phyloP scores from a whole-genome alignment of 331 rosid species.

The Malus hybrid region DNA sequence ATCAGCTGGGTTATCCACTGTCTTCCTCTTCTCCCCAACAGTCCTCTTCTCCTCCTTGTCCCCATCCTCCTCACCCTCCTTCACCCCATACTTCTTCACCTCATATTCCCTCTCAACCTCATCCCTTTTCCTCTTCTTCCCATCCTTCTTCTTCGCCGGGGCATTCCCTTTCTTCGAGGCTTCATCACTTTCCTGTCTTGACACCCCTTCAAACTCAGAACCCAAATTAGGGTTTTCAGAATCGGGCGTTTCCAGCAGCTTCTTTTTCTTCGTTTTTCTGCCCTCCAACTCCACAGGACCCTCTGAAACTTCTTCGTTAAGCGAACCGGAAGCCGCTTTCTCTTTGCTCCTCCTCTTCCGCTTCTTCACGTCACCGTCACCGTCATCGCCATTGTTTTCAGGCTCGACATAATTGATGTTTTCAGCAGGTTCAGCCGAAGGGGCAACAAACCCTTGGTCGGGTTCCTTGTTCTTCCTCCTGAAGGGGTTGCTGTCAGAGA shows the following conservation, averaged over 20 bases:
- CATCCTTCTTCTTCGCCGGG: slow-evolving; percentile 6
- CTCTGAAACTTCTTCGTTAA: slow-evolving; percentile 25
- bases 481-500: slow-evolving; percentile 68
- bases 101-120: slow-evolving; percentile 85
- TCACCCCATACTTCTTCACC: slow-evolving; percentile 53
- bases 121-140: slow-evolving; percentile 78
- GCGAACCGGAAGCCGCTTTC: slow-evolving; percentile 9
- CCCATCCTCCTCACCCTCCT: slow-evolving; percentile 17
- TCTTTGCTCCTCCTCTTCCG: slow-evolving; percentile 33
- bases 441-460: background rate
- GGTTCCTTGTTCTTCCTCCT: slow-evolving; percentile 36
- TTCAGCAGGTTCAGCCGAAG: slow-evolving; percentile 3
- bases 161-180: background rate
- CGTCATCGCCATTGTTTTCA: slow-evolving; percentile 1
- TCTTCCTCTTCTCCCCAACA: slow-evolving; percentile 82
- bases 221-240: slow-evolving; percentile 7
- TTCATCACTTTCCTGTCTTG: background rate
- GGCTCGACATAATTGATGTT: background rate
- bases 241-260: slow-evolving; percentile 4
- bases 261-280: slow-evolving; percentile 35
- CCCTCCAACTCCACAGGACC: background rate
- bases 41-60: slow-evolving; percentile 23
- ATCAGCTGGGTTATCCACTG: slow-evolving; percentile 53
- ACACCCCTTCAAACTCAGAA: background rate
- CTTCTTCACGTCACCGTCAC: slow-evolving; percentile 24